Evolutionary conservation across 192 early-diverging fungal species (phyloP).

Genomic region (Backusella parvicylindrica): DNA sequence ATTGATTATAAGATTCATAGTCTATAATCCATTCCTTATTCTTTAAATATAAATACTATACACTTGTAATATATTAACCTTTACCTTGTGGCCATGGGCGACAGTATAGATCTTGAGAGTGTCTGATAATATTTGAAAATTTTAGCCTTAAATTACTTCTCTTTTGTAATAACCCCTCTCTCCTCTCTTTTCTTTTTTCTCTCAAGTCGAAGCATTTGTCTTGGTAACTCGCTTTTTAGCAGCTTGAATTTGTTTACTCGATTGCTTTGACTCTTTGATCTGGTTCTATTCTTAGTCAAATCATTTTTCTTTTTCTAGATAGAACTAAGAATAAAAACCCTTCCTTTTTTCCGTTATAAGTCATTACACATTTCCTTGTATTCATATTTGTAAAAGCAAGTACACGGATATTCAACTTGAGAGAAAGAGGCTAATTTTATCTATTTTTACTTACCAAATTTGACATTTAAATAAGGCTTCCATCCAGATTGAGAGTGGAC

Average conservation of each 20-base stretch:
- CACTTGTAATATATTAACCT: not conserved
- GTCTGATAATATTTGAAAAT: conserved; percentile 42
- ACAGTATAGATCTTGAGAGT: conserved; percentile 75
- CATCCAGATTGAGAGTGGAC: conserved; percentile 60
- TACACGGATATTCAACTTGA: not conserved
- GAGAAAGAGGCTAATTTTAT: not conserved
- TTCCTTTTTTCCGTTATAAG: not conserved
- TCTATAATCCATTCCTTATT: conserved; percentile 44
- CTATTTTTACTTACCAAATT: conserved; percentile 52
- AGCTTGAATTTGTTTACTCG: not conserved
- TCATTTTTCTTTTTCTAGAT: not conserved
- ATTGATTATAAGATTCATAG: conserved; percentile 86
- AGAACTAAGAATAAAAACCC: not conserved
- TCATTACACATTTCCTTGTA: not conserved
- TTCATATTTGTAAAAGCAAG: not conserved
- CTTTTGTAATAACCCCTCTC: not conserved
- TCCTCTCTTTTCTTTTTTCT: not conserved
- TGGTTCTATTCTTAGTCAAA: not conserved
- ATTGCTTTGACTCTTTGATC: not conserved
- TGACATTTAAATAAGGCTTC: conserved; percentile 63
- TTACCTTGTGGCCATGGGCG: conserved; percentile 70
- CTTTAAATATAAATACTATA: conserved; percentile 12
- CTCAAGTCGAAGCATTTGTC: not conserved
- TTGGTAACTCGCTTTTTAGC: not conserved
- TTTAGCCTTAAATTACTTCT: not conserved